phyloP scores from a whole-genome alignment of 352 stramenopile genomes.

The Globisporangium takayamanum region DNA sequence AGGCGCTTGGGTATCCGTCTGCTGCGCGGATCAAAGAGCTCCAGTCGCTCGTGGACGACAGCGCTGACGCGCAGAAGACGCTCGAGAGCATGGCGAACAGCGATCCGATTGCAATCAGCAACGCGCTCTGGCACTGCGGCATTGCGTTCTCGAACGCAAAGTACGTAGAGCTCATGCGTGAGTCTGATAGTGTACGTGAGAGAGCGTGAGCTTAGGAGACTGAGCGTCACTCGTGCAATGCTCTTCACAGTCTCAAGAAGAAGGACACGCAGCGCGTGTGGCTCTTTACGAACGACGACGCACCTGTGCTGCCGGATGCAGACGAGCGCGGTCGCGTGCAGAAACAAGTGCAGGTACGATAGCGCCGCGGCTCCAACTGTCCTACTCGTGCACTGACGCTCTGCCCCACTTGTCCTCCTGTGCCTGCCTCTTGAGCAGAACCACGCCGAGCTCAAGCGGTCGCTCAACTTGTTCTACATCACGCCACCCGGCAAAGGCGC shows the following conservation, averaged over 20 bases:
- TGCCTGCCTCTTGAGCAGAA: slow-evolving; percentile 25
- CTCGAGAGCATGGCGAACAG: slow-evolving; percentile 55
- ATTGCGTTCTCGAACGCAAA: slow-evolving; percentile 78
- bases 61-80: slow-evolving; percentile 30
- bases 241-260: slow-evolving; percentile 60
- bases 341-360: slow-evolving; percentile 65
- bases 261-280: slow-evolving; percentile 82
- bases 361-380: no score
- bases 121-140: slow-evolving; percentile 76
- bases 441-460: slow-evolving; percentile 70
- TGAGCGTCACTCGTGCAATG: background rate
- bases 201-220: background rate
- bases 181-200: background rate
- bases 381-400: background rate
- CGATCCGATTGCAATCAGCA: slow-evolving; percentile 67
- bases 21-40: slow-evolving; percentile 72
- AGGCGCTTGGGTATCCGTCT: slow-evolving; percentile 63
- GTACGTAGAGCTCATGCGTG: slow-evolving; percentile 20
- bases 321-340: slow-evolving; percentile 59
- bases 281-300: slow-evolving; percentile 84
- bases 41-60: slow-evolving; percentile 39
- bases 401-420: slow-evolving; percentile 1
- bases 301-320: slow-evolving; percentile 29
- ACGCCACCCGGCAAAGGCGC: slow-evolving; percentile 35
- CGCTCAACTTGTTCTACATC: slow-evolving; percentile 77